Base-by-base conservation (phyloP, 75 land plant species). In the Cupressus sempervirens region DNA sequence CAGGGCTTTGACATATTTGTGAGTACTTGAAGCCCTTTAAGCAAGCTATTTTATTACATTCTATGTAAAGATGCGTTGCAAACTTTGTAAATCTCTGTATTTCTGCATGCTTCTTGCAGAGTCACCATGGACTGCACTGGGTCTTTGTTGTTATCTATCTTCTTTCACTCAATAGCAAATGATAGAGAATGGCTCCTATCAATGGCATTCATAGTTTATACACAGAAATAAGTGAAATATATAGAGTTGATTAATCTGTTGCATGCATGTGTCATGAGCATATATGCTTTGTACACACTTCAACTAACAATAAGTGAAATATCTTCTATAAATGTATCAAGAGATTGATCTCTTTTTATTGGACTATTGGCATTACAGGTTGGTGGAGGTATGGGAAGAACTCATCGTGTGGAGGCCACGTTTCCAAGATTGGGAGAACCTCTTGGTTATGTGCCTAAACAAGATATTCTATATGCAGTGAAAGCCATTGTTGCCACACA, bases 311-410 rank as follows among this genome's bases (percentile, higher is more conserved):
- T 26, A 26, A 77, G n/a, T 8, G 23, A 26, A 10, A 40, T 77
- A 26, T 23, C 43, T 7, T 77, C n/a, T 41, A 77, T 3, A 77
- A 41, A 20, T 77, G 26, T 40, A 35, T 1, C 23, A 45, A 77
- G 45, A 40, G 23, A 46, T 79, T 79, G 45, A n/a, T 45, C 23
- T 32, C 45, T 30, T 79, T 29, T 45, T 45, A 43, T 45, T 79
- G 50, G 46, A 45, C 0, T 77, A 26, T 79, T 41, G 46, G 79
- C 43, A 38, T 36, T 86, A 73, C 85, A 98, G 99, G 99, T 98
- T 82, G 99, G 99, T 48, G 99, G 99, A 73, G 99, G 99, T 12
- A 98, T 98, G 99, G 99, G 99, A 80, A 94, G 98, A 84, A 90
- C 98, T 35, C 98, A 94, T 88, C 89, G 98, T 32, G 83, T 93